Base-by-base conservation (phyloP, 2,329 filamentous ascomycete species). In the Verticillium albo-atrum region DNA sequence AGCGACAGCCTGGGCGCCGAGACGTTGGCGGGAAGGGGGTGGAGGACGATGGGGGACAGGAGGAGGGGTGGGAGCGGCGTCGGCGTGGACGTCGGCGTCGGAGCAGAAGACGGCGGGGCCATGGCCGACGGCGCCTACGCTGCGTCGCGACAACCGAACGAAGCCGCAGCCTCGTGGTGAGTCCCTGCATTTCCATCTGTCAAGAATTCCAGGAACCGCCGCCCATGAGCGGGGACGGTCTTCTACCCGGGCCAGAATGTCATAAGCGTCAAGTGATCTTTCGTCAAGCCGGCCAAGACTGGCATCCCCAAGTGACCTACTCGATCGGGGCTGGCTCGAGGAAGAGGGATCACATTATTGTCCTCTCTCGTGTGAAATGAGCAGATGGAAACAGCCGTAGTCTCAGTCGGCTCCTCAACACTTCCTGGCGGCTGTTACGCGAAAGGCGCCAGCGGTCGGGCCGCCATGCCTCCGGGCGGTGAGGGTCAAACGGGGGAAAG, bases 1-100 rank as follows among this genome's bases (percentile, higher is more conserved):
- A 57, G 55, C 27, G 25, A 26, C 34, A 42, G 55, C 27, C 42
- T 57, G 55, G 55, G 55, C 55, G 55, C 55, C 55, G 35, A 57
- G 55, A 50, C 20, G 25, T 23, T 53, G 51, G 42, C 42, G 42
- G 42, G 42, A 50, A 23, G 20, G 7, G 42, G 9, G 25, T 56
- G 54, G 54, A 30, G 42, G 35, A 30, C 25, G 23, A 20, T 27
- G 23, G 28, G 26, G 23, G 15, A 9, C 4, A 27, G 23, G 14
- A 28, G 23, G 15, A 25, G 20, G 7, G 47, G 54, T 17, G 25
- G 25, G 12, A 47, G 34, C 52, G 52, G 30, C 26, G 27, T 28
- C 25, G 51, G 51, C 12, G 47, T 23, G 9, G 20, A 20, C 23
- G 14, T 53, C 51, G 26, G 51, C 51, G 51, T 53, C 26, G 51